Percentiles rank a stretch among this genome's conserved stretches.
These are phyloP conservation scores for Guyanaporus albipodus DNA, from an alignment of 768 basidiomycete species.

Conservation along the genomic window DNA sequence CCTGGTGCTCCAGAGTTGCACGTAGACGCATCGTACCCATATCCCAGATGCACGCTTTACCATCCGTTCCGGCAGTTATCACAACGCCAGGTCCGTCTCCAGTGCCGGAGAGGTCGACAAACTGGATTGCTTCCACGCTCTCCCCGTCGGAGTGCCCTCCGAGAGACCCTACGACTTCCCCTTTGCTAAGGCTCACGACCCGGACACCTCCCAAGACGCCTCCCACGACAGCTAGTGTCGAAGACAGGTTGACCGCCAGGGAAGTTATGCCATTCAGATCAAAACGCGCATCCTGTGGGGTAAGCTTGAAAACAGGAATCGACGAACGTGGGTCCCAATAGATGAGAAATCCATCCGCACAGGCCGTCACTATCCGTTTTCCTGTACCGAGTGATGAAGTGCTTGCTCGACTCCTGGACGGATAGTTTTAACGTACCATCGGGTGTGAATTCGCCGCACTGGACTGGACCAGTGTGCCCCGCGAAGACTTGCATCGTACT, in stretches of 20 bases:
- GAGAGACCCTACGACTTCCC: constrained; percentile 73
- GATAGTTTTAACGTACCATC: constrained; percentile 51
- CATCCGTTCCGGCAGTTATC: constrained; percentile 89
- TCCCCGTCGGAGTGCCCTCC: constrained; percentile 84
- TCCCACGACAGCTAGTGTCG: constrained; percentile 88
- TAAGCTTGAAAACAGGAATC: constrained; percentile 78
- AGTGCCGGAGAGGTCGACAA: constrained; percentile 69
- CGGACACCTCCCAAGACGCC: constrained; percentile 83
- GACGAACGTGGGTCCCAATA: constrained; percentile 89
- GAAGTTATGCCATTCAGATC: constrained; percentile 82
- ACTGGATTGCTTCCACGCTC: constrained; percentile 82
- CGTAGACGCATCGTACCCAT: constrained; percentile 80
- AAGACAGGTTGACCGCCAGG: constrained; percentile 78
- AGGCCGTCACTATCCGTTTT: constrained; percentile 86
- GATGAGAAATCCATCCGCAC: constrained; percentile 75
- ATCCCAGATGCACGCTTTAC: constrained; percentile 95
- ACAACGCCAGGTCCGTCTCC: constrained; percentile 52
- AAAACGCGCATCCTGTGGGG: constrained; percentile 67
- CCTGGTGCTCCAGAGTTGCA: constrained; percentile 77
- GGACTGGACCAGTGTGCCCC: constrained; percentile 80
- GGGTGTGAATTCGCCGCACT: constrained; percentile 88
- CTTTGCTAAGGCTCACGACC: constrained; percentile 82
- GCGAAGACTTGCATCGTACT: constrained; percentile 95
- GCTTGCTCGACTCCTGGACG: background rate
- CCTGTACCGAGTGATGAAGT: constrained; percentile 39